Base-by-base conservation (phyloP, 148 eudicot species). In the Chenopodium album region DNA sequence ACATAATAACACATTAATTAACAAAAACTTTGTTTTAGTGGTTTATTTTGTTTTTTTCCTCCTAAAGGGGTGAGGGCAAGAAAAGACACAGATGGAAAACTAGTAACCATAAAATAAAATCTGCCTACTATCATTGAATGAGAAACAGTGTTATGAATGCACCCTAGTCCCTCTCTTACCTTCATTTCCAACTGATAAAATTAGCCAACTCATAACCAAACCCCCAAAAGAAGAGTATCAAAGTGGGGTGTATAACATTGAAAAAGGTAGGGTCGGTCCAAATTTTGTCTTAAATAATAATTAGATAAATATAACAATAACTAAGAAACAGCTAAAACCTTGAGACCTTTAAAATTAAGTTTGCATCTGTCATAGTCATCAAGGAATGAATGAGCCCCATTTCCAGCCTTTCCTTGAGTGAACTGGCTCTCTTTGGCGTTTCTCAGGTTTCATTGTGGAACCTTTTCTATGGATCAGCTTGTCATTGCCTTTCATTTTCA, bases 51-150 rank as follows among this genome's bases (percentile, higher is more conserved):
- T 41, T 41, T 41, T 41, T 41, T 41, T 41, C 44, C 44, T 41
- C 44, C 44, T 41, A 41, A 41, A 41, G 44, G 44, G 44, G 44
- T 41, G 44, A 41, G 8, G 44, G 44, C 44, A 41, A 41, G 44
- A 41, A 41, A 41, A 41, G 44, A 41, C 44, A 41, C 44, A 41
- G 44, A 41, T 41, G 80, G 69, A 64, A 67, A 73, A 37, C 54
- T 76, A 50, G 76, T 54, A 75, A 80, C 80, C 76, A 67, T 84
- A 82, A 82, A 29, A 70, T 79, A 60, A 67, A 71, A 28, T 66
- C 83, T 78, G 83, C 86, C 64, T 77, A 71, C 60, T 80, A 75
- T 82, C 79, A 81, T 34, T 86, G 80, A 84, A 86, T 88, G 56
- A 80, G 52, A 78, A 80, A 83, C 84, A 84, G 82, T 72, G 72